Evolutionary conservation across 75 land plant species (phyloP), one percentile per base, ranked within the genome.

Genomic region (Pseudotsuga menziesii): DNA sequence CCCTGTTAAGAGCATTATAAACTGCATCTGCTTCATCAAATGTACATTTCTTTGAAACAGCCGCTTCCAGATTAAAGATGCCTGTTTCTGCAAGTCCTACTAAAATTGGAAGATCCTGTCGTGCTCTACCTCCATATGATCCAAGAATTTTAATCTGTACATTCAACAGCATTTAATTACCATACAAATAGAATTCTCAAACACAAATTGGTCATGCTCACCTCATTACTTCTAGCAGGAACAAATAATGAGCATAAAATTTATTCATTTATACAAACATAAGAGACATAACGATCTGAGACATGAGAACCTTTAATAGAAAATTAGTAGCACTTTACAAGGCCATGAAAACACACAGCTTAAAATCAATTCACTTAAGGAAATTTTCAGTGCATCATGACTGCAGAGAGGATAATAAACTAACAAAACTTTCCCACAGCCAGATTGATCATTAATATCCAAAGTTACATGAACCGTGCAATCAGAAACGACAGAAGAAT

Each of bases 61-160:
- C 83, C 58, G 88, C 67, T 56, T 74, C 71, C 13, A 96, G 85
- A 61, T 94, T 78, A 77, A 96, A 86, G 66, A 84, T 78, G 9
- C 99, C 99, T n/a, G 85, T 84, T 77, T 92, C 95, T 66, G 97
- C 99, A 61, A 96, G 89, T 55, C 81, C 84, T 25, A 96, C 86
- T 26, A 96, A 57, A 27, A 79, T 84, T 57, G 98, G 99, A 77
- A 96, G 91, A 83, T 96, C 99, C 66, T 96, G 98, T 78, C 99
- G 90, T 66, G 99, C 98, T 76, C 99, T 85, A 20, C 80, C 99
- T 81, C 99, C 99, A 84, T 94, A 96, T 14, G 99, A 96, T 1
- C 99, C 99, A 83, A 96, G 85, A n/a, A 96, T 92, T 76, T 86
- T 84, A 26, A 96, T 82, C 99, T 94, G 87, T 77, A 74, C 11